Evolutionary conservation across 1,284 basidiomycete genomes (phyloP), one percentile per base, ranked within the genome.

Genomic region (Apiotrichum porosum): DNA sequence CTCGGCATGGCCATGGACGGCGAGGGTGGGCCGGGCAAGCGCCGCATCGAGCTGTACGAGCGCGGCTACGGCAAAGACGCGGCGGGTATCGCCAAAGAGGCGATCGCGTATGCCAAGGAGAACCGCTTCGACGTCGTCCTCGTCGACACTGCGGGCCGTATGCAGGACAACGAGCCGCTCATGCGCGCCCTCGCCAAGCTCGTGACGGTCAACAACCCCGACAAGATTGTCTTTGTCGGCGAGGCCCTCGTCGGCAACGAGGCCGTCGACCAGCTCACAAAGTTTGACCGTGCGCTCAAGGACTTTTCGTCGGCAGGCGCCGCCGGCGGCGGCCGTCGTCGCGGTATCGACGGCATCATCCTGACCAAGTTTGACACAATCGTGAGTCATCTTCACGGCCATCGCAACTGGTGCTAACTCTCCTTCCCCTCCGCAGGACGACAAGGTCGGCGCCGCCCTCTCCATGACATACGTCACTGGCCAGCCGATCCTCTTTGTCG

Each of bases 121-220:
- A 84, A 87, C 56, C 81, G 83, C 52, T 95, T 93, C 66, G 92
- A 97, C 66, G 90, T 95, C 18, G 91, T 97, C 8, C 77, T 97
- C 34, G 88, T 97, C 63, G 92, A 97, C 71, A 97, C 93, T 2
- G 93, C 93, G n/a, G 93, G 92, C 1, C 81, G 92, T 47, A 95
- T 97, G 93, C 93, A 97, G 72, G 92, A 97, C 73, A 97, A 97
- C 66, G 92, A 97, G 83, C 93, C 92, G 2, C 76, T 97, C 48
- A 97, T 97, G 92, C 82, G 89, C n/a, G 92, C 93, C 6, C 78
- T 97, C n/a, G 89, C 92, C 37, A 95, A 97, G 85, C 82, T 97
- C 51, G 89, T 95, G 19, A 77, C 87, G 0, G 84, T 87, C 47
- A 97, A 97, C 71, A 87, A 80, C 53, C 92, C 92, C 0, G 92